Conservation (phyloP, 164 flowering plant genomes). For the Berberis thunbergii region DNA sequence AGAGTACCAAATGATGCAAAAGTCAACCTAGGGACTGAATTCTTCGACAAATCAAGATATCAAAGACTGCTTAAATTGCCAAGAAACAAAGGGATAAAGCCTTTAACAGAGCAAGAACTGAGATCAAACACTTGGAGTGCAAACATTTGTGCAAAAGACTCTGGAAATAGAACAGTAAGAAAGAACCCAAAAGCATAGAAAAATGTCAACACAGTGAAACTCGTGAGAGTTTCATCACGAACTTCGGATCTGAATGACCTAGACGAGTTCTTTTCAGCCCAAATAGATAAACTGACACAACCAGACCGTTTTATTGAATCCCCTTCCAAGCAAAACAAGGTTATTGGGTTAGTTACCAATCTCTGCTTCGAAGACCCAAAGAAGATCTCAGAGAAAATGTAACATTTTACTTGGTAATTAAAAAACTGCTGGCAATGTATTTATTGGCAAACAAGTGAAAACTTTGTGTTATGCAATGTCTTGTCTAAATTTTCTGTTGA, state of each 20-base stretch:
- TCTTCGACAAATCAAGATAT: conserved; percentile 27
- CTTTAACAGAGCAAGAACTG: conserved; percentile 35
- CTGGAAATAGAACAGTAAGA: conserved; percentile 66
- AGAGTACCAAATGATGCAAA: conserved; percentile 24
- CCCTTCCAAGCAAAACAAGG: conserved; percentile 63
- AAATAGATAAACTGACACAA: conserved; percentile 38
- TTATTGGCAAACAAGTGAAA: too few species aligned
- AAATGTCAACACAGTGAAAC: conserved; percentile 35
- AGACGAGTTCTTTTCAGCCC: conserved; percentile 45
- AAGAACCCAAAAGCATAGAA: conserved; percentile 60
- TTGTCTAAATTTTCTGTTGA: too few species aligned
- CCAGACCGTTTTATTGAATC: conserved; percentile 37
- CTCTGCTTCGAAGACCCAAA: conserved; percentile 59
- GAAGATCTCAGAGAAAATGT: conserved; percentile 62
- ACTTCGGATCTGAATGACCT: conserved; percentile 37
- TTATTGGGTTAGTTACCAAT: conserved; percentile 72
- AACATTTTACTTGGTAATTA: conserved; percentile 12
- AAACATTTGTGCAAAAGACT: conserved; percentile 38
- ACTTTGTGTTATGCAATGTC: too few species aligned
- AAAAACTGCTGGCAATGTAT: too few species aligned
- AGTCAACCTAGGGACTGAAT: conserved; percentile 32
- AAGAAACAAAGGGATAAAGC: conserved; percentile 42
- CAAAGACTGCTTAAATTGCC: conserved; percentile 33
- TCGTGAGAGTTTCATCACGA: conserved; percentile 49
- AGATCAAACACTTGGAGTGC: conserved; percentile 65